Evolutionary conservation across 192 early-diverging fungal genomes (phyloP).

Genomic region (Coemansia reversa): DNA sequence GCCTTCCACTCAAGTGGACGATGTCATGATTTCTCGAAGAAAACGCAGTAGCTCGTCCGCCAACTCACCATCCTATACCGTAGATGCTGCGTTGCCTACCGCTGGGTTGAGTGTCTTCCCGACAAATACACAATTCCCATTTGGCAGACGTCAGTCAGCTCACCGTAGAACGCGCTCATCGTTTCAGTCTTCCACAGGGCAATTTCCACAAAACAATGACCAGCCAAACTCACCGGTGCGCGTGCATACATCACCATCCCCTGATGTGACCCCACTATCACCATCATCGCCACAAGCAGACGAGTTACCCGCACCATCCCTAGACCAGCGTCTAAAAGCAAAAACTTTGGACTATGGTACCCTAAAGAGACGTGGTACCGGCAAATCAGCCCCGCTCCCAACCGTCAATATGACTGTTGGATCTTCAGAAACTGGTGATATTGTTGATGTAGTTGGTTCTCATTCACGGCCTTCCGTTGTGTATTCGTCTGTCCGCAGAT

Average conservation of each 20-base stretch:
- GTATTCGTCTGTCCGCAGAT: conserved; percentile 22
- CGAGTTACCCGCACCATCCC: not conserved
- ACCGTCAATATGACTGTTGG: conserved; percentile 25
- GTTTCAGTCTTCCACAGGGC: not conserved
- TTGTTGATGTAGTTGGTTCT: conserved; percentile 39
- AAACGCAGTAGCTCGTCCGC: conserved; percentile 28
- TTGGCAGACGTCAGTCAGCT: not conserved
- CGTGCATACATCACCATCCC: not conserved
- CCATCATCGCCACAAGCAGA: not conserved
- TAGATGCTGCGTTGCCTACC: conserved; percentile 7
- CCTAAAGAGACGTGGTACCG: not conserved
- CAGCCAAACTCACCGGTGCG: conserved; percentile 4
- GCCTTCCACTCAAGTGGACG: conserved; percentile 4
- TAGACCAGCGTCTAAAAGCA: not conserved
- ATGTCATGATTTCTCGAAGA: not conserved
- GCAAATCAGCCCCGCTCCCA: not conserved
- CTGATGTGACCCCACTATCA: not conserved
- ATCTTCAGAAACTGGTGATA: conserved; percentile 16
- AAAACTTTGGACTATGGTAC: not conserved
- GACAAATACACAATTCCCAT: conserved; percentile 16
- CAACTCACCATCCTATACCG: conserved; percentile 14
- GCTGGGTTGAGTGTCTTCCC: conserved; percentile 31
- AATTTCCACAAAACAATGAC: not conserved
- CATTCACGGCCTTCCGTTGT: conserved; percentile 24
- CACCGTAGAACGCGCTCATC: conserved; percentile 3